Conservation (phyloP, 345 rosid species). For the Lepidium didymum region DNA sequence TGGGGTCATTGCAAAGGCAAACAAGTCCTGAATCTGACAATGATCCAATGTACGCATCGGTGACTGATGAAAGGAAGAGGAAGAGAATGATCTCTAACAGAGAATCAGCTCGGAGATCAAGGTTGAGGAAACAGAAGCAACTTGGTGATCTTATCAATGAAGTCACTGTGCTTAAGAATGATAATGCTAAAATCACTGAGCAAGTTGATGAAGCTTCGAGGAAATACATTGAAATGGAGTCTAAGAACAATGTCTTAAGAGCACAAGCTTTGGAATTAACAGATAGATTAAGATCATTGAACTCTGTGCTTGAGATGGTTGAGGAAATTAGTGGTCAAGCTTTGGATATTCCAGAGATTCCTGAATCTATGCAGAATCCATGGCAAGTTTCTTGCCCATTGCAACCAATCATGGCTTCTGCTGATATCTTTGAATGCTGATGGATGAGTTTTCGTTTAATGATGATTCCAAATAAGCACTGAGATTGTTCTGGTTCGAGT, state of each 20-base stretch:
- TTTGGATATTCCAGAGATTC: constrained; percentile 69
- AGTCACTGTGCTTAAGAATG: constrained; percentile 40
- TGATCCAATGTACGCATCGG: constrained; percentile 38
- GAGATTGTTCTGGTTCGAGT: no score
- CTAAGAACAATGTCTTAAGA: constrained; percentile 58
- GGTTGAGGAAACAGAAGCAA: constrained; percentile 75
- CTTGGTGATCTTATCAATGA: constrained; percentile 54
- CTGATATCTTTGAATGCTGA: constrained; percentile 20
- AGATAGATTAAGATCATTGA: constrained; percentile 47
- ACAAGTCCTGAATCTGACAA: constrained; percentile 63
- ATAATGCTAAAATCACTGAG: constrained; percentile 33
- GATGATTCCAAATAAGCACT: no score
- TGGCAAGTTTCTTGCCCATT: constrained; percentile 55
- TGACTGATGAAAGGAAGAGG: constrained; percentile 67
- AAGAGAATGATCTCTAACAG: constrained; percentile 86
- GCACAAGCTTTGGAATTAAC: constrained; percentile 66
- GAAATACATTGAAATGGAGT: constrained; percentile 43
- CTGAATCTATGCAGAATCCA: constrained; percentile 45
- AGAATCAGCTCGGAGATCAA: constrained; percentile 80
- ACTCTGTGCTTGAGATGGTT: constrained; percentile 51
- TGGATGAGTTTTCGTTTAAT: background rate
- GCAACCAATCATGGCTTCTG: constrained; percentile 48
- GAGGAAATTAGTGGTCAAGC: constrained; percentile 50
- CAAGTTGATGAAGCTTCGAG: constrained; percentile 26
- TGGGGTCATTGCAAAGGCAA: constrained; percentile 38